These are phyloP conservation scores for Taphrina wiesneri DNA, from an alignment of 1,139 yeast species.

Conservation along the genomic window DNA sequence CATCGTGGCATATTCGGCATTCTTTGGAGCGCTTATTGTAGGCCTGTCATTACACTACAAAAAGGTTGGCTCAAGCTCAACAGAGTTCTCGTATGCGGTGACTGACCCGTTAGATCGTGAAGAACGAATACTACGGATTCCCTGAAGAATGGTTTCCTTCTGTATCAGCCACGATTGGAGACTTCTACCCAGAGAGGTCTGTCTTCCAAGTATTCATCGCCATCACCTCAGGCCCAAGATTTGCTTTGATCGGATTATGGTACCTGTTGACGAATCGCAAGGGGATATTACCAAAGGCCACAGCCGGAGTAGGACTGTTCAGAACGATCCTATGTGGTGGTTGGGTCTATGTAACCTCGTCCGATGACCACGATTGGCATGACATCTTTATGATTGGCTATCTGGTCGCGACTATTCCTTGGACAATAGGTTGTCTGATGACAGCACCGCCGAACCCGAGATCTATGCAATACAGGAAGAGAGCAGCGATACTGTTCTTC, in stretches of 20 bases:
- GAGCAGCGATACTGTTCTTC: slow-evolving; percentile 64
- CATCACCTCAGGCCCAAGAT: slow-evolving; percentile 71
- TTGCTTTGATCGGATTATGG: slow-evolving; percentile 65
- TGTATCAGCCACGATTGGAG: slow-evolving; percentile 96
- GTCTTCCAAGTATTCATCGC: slow-evolving; percentile 76
- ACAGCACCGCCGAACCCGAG: slow-evolving; percentile 55
- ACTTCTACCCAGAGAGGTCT: slow-evolving; percentile 91
- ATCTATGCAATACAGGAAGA: slow-evolving; percentile 57
- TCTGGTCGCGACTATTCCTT: slow-evolving; percentile 84
- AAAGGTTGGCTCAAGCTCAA: slow-evolving; percentile 14
- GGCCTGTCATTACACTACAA: slow-evolving; percentile 28
- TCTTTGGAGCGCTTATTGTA: slow-evolving; percentile 24
- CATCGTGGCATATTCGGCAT: slow-evolving; percentile 26
- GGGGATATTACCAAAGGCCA: slow-evolving; percentile 51
- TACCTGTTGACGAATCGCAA: slow-evolving; percentile 51
- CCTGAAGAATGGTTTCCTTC: slow-evolving; percentile 99
- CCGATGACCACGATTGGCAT: slow-evolving; percentile 96
- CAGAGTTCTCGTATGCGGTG: not conserved
- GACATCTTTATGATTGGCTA: slow-evolving; percentile 92
- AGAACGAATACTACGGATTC: slow-evolving; percentile 80
- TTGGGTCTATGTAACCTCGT: slow-evolving; percentile 95
- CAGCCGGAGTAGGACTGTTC: slow-evolving; percentile 62
- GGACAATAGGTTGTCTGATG: slow-evolving; percentile 69
- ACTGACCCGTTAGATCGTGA: slow-evolving; percentile 58
- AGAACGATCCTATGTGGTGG: slow-evolving; percentile 97